A percentile compares a stretch with the other conserved stretches of the same genome.
Conservation (phyloP, 805 yeast genomes). For the Teunomyces barrocoloradensis region DNA sequence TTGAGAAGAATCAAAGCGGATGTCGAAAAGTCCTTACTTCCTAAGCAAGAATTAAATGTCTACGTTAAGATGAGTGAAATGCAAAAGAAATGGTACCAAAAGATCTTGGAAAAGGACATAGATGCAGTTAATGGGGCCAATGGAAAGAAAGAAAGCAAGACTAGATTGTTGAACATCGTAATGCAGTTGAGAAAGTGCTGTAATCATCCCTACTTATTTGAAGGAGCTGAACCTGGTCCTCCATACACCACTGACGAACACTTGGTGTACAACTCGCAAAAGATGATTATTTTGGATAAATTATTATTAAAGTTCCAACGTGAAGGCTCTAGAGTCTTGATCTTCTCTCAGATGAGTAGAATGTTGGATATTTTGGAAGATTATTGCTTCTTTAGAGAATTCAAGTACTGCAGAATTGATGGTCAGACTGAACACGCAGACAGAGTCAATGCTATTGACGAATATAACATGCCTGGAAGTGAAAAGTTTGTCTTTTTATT, state of each 20-base stretch:
- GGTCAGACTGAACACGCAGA: slow-evolving; percentile 81
- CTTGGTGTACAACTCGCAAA: slow-evolving; percentile 68
- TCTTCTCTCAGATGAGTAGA: slow-evolving; percentile 82
- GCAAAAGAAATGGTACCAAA: slow-evolving; percentile 78
- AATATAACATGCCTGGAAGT: slow-evolving; percentile 71
- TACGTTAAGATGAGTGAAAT: slow-evolving; percentile 75
- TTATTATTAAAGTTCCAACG: slow-evolving; percentile 56
- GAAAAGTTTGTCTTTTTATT: slow-evolving; percentile 70
- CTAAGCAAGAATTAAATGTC: slow-evolving; percentile 70
- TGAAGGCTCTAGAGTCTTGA: slow-evolving; percentile 75
- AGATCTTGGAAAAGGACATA: slow-evolving; percentile 71
- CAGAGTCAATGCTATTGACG: slow-evolving; percentile 73
- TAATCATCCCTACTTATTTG: slow-evolving; percentile 80
- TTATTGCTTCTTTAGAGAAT: slow-evolving; percentile 68
- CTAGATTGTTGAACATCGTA: slow-evolving; percentile 72
- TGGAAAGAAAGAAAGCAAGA: slow-evolving; percentile 72
- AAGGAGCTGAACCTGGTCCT: slow-evolving; percentile 90
- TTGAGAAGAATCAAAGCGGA: slow-evolving; percentile 75
- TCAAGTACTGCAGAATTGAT: slow-evolving; percentile 74
- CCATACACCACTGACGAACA: slow-evolving; percentile 86
- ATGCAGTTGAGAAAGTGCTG: slow-evolving; percentile 86
- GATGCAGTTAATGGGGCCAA: slow-evolving; percentile 84
- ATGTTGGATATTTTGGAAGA: slow-evolving; percentile 79
- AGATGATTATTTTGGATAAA: slow-evolving; percentile 69
- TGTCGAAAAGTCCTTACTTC: slow-evolving; percentile 75